Conservation (phyloP, 164 flowering plant genomes). For the Piper betle region DNA sequence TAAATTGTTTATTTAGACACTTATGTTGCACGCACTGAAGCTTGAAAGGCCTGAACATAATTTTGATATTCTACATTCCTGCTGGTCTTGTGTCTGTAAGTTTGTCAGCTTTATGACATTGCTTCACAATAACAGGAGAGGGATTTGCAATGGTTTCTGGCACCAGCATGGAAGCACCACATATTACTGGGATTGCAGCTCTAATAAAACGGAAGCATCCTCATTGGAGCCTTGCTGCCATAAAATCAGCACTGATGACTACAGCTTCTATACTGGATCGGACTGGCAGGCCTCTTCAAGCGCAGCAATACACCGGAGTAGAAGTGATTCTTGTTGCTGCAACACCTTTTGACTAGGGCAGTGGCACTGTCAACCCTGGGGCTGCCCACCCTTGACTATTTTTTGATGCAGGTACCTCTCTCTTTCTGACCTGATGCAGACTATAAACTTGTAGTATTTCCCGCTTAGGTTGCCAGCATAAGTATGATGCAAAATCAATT, state of each 20-base stretch:
- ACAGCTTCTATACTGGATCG: conserved; percentile 66
- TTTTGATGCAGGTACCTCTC: conserved; percentile 74
- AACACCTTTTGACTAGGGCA: conserved; percentile 93
- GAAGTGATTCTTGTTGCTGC: conserved; percentile 54
- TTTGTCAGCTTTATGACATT: no score
- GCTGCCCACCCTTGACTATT: conserved; percentile 94
- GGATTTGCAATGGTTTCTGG: conserved; percentile 94
- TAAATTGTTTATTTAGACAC: no score
- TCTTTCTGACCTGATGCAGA: not conserved
- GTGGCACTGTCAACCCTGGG: conserved; percentile 88
- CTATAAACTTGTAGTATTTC: no score
- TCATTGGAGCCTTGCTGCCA: conserved; percentile 87
- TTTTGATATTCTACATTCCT: not conserved
- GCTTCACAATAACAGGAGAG: conserved; percentile 45
- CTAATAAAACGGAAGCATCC: conserved; percentile 93
- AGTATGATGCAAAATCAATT: no score
- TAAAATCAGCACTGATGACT: conserved; percentile 94
- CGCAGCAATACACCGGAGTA: conserved; percentile 75
- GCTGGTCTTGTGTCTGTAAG: not conserved
- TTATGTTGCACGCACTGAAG: no score
- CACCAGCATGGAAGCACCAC: conserved; percentile 99
- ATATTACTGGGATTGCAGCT: conserved; percentile 94
- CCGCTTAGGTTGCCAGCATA: not conserved
- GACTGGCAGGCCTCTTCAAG: conserved; percentile 72
- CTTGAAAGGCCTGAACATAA: not conserved